A percentile compares a stretch with the other conserved stretches of the same genome.
phyloP scores from a whole-genome alignment of 768 basidiomycete genomes.

The Paxillus rubicundulus region DNA sequence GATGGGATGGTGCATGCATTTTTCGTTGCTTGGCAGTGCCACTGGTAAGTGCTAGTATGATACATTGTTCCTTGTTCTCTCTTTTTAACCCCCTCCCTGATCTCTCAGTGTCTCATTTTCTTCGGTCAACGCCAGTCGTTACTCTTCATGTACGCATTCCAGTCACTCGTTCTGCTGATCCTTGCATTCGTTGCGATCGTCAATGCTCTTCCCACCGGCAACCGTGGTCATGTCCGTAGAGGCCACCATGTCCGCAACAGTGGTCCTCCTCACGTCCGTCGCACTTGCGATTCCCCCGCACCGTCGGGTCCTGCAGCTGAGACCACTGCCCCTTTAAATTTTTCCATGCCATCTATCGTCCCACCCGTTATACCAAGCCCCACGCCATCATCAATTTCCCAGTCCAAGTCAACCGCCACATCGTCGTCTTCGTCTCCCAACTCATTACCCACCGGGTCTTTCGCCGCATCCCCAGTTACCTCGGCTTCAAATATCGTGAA shows the following conservation, averaged over 20 bases:
- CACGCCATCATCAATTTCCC: background rate
- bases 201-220: constrained; percentile 13
- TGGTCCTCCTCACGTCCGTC: background rate
- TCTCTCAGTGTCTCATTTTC: constrained; percentile 5
- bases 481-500: constrained; percentile 15
- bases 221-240: background rate
- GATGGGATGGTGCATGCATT: background rate
- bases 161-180: constrained; percentile 23
- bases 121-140: background rate
- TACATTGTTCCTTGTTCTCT: constrained; percentile 8
- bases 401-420: constrained; percentile 5
- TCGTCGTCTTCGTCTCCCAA: constrained; percentile 15
- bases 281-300: background rate
- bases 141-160: constrained; percentile 25
- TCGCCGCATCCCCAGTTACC: background rate
- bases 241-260: constrained; percentile 8
- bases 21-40: background rate
- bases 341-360: background rate
- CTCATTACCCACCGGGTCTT: constrained; percentile 12
- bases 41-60: background rate
- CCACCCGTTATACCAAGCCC: background rate
- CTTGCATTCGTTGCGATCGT: constrained; percentile 23
- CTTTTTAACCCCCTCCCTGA: constrained; percentile 4
- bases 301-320: background rate
- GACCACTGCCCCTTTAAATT: background rate